Evolutionary conservation across 1,284 basidiomycete species (phyloP), one percentile per base, ranked within the genome.

Genomic region (Retiboletus flavoniger): DNA sequence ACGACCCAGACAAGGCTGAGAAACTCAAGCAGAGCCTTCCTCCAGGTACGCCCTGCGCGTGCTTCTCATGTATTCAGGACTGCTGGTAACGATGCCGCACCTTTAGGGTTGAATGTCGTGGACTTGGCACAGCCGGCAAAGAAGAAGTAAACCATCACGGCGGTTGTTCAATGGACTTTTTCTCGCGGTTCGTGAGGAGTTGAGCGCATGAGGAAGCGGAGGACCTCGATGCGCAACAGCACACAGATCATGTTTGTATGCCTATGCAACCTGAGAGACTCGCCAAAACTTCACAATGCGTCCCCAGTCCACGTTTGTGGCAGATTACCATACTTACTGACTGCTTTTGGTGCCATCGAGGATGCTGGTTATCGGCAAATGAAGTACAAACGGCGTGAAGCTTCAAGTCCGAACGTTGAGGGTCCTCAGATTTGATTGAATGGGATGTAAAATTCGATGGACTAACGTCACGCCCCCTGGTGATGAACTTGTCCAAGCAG

Each of bases 1-100:
- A 95, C 72, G 97, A 99, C 79, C 84, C 91, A 69, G 95, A 98
- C 78, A 98, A 98, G 85, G 97, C 97, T 46, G 94, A 97, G 74
- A 99, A 98, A 84, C 87, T 99, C 68, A 88, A 91, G 82, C 92
- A 93, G 80, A 91, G 88, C 69, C 82, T 99, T 51, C 96, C 96
- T 58, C 96, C 97, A 72, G 91, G 95, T 95, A 69, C 66, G 89
- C 78, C 16, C 16, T 50, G 26, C 41, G 0, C 13, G 36, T 28
- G 3, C 21, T 24, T 26, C 16, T 17, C 38, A 5, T 35, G 3
- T 50, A 38, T 46, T 28, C 7, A 24, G 41, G 31, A 21, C 28
- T 14, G 32, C 5, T 16, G n/a, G 14, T 55, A 51, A 64, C 29
- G n/a, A 50, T 24, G 6, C 3, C 3, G 21, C n/a, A 4, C n/a